Percentiles rank a stretch among this genome's conserved stretches.
These are phyloP conservation scores for Ogataea haglerorum DNA, from an alignment of 805 yeast genomes.

Conservation along the genomic window DNA sequence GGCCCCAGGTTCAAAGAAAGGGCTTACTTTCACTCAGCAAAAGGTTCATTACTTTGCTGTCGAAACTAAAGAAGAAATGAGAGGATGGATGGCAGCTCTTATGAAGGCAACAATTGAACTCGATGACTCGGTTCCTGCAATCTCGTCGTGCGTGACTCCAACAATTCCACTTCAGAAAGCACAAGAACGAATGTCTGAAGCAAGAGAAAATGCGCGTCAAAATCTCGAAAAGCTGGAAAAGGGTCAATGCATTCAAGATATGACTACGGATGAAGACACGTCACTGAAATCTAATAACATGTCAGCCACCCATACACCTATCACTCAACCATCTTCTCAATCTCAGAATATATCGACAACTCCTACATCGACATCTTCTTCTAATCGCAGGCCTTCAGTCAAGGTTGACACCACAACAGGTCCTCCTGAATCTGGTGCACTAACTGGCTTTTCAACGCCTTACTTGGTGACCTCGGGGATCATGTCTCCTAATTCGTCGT, in stretches of 20 bases:
- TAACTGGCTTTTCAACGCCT: constrained; percentile 61
- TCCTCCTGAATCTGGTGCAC: constrained; percentile 17
- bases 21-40: constrained; percentile 94
- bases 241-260: constrained; percentile 18
- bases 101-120: constrained; percentile 95
- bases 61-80: constrained; percentile 85
- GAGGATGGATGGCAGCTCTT: constrained; percentile 91
- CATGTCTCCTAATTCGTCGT: constrained; percentile 45
- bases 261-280: constrained; percentile 20
- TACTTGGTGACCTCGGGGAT: constrained; percentile 63
- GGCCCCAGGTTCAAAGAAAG: constrained; percentile 94
- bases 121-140: constrained; percentile 88
- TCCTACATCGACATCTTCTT: constrained; percentile 29
- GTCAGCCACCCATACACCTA: constrained; percentile 22
- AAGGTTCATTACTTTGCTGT: constrained; percentile 95
- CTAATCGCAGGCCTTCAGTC: constrained; percentile 26
- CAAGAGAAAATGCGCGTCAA: constrained; percentile 66
- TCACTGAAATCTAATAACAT: constrained; percentile 13
- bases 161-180: constrained; percentile 86
- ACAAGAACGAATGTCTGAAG: constrained; percentile 77
- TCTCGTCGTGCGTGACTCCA: constrained; percentile 93
- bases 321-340: constrained; percentile 19
- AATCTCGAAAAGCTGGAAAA: constrained; percentile 48
- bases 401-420: constrained; percentile 39
- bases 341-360: constrained; percentile 26